A percentile compares a stretch with the other conserved stretches of the same genome.
These are phyloP conservation scores for Letharia columbiana DNA, from an alignment of 495 filamentous ascomycete species.

Conservation along the genomic window DNA sequence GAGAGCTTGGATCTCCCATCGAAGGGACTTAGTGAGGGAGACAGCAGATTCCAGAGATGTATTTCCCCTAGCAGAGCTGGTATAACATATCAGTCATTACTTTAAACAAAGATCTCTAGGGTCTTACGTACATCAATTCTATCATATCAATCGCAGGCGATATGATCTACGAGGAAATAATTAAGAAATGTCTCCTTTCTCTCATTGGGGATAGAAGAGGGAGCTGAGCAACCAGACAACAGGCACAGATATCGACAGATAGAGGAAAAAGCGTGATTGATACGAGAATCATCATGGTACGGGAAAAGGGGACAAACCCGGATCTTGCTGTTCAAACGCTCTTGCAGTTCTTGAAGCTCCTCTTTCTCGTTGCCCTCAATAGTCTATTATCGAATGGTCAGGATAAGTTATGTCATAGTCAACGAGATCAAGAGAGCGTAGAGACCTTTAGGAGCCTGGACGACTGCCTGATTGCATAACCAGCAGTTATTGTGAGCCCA, in stretches of 20 bases:
- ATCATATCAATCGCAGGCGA: conserved; percentile 91
- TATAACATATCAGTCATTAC: conserved; percentile 1
- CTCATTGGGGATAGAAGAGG: background rate
- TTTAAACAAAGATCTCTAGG: conserved; percentile 10
- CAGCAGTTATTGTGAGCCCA: conserved; percentile 80
- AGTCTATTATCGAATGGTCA: conserved; percentile 38
- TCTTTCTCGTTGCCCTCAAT: conserved; percentile 60
- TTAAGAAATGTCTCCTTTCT: background rate
- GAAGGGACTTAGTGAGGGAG: conserved; percentile 73
- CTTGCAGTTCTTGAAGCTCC: conserved; percentile 63
- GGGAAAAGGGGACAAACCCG: conserved; percentile 43
- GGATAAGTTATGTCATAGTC: background rate
- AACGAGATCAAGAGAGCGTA: background rate
- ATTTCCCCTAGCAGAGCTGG: conserved; percentile 84
- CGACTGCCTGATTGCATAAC: conserved; percentile 76
- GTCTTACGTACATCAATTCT: conserved; percentile 63
- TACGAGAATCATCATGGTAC: background rate
- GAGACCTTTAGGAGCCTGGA: conserved; percentile 66
- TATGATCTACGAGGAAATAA: conserved; percentile 52
- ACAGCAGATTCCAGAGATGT: conserved; percentile 86
- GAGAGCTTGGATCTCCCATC: conserved; percentile 77
- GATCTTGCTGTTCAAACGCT: conserved; percentile 74
- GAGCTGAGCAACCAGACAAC: background rate
- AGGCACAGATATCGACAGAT: background rate
- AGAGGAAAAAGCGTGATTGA: background rate